phyloP scores from a whole-genome alignment of 306 rosid genomes.

The Nissolia schottii region DNA sequence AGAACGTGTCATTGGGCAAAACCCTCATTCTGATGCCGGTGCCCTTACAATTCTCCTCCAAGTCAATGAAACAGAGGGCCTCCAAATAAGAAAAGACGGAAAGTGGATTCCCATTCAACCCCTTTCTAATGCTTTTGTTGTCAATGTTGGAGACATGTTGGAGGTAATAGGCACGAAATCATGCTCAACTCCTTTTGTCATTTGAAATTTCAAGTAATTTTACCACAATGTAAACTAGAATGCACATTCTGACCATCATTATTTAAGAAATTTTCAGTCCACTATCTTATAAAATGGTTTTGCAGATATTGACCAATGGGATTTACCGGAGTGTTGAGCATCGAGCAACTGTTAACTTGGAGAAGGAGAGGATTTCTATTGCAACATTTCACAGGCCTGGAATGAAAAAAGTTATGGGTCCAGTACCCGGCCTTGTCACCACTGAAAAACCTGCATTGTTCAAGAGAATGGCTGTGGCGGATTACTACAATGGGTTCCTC shows the following conservation, averaged over 20 bases:
- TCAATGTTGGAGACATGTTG: conserved; percentile 29
- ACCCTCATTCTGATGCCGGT: conserved; percentile 32
- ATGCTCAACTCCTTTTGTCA: neutral
- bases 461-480: conserved; percentile 8
- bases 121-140: conserved; percentile 26
- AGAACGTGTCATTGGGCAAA: conserved; percentile 21
- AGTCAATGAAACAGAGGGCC: conserved; percentile 31
- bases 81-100: conserved; percentile 35
- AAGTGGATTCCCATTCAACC: conserved; percentile 22
- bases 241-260: neutral
- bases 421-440: conserved; percentile 10
- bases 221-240: neutral
- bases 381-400: conserved; percentile 20
- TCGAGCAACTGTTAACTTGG: conserved; percentile 12
- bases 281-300: neutral
- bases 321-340: conserved; percentile 30
- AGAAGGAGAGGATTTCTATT: conserved; percentile 29
- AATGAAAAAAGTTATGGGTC: neutral
- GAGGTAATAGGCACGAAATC: conserved; percentile 16
- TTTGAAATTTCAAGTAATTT: neutral
- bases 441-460: conserved; percentile 20
- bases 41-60: conserved; percentile 30
- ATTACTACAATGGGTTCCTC: conserved; percentile 17
- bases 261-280: neutral
- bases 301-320: conserved; percentile 33